Conservation (phyloP, 2,329 filamentous ascomycete genomes). For the Leptographium procerum region DNA sequence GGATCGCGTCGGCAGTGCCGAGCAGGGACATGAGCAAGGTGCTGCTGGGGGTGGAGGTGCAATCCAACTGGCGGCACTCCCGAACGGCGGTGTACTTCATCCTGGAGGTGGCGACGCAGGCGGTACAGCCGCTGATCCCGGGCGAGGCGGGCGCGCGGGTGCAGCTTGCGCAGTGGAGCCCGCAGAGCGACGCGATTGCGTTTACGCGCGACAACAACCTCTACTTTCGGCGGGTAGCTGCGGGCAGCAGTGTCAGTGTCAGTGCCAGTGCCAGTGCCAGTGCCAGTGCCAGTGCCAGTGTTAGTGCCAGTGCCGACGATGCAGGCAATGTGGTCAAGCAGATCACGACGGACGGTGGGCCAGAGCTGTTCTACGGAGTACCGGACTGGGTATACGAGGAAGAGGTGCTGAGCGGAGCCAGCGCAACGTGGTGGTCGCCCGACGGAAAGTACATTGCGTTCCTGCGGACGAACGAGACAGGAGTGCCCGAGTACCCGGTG, state of each 20-base stretch:
- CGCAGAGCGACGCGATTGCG: conserved; percentile 73
- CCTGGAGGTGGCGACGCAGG: conserved; percentile 75
- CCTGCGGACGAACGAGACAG: conserved; percentile 83
- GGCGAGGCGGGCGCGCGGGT: conserved; percentile 51
- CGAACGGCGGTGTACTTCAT: conserved; percentile 82
- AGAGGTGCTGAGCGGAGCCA: conserved; percentile 69
- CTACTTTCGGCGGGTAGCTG: conserved; percentile 54
- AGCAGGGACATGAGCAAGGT: conserved; percentile 80
- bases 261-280: too few relatives aligned
- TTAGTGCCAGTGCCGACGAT: background rate
- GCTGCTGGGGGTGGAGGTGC: conserved; percentile 59
- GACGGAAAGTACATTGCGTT: conserved; percentile 87
- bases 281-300: too few relatives aligned
- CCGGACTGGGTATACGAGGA: conserved; percentile 95
- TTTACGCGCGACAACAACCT: conserved; percentile 88
- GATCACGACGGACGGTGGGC: conserved; percentile 78
- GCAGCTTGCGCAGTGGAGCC: conserved; percentile 84
- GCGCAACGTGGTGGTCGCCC: conserved; percentile 89
- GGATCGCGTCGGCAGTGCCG: conserved; percentile 55
- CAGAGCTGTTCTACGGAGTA: conserved; percentile 85
- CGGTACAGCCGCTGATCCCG: conserved; percentile 65
- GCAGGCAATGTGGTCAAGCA: conserved; percentile 26
- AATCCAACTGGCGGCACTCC: conserved; percentile 84
- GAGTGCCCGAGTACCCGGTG: conserved; percentile 82
- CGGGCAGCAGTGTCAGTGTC: conserved; percentile 18